Evolutionary conservation across 2,329 filamentous ascomycete genomes (phyloP).

Genomic region (Sporothrix curviconia): DNA sequence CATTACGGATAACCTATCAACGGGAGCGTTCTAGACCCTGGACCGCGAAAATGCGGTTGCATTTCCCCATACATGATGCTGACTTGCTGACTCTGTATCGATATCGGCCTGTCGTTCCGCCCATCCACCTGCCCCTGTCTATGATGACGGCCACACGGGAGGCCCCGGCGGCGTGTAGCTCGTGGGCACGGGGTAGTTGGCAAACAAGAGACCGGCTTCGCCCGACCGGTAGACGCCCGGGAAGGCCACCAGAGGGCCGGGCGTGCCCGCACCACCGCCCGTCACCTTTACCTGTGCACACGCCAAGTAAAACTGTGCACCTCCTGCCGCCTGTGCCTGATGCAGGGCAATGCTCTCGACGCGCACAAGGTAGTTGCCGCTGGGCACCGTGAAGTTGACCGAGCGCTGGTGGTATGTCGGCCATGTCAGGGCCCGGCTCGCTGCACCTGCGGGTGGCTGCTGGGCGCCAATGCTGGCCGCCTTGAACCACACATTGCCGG

Average conservation of each 20-base stretch:
- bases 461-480: constrained; percentile 27
- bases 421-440: constrained; percentile 8
- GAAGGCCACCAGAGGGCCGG: constrained; percentile 17
- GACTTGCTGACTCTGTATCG: no score
- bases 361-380: constrained; percentile 27
- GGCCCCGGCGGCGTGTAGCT: constrained; percentile 31
- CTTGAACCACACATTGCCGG: constrained; percentile 34
- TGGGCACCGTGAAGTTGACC: constrained; percentile 24
- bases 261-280: constrained; percentile 21
- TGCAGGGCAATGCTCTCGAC: constrained; percentile 29
- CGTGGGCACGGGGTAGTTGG: constrained; percentile 23
- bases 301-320: constrained; percentile 26
- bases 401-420: constrained; percentile 21
- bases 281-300: constrained; percentile 25
- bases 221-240: constrained; percentile 21
- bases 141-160: constrained; percentile 25
- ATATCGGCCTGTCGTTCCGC: no score
- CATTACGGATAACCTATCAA: no score
- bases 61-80: no score
- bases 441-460: constrained; percentile 22
- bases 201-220: constrained; percentile 22
- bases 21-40: no score
- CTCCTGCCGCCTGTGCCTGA: constrained; percentile 21
- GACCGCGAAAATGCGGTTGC: no score
- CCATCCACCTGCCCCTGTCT: background rate